Percentiles rank a stretch among this genome's conserved stretches.
Conservation (phyloP, 2,329 filamentous ascomycete species). For the Plenodomus tracheiphilus region DNA sequence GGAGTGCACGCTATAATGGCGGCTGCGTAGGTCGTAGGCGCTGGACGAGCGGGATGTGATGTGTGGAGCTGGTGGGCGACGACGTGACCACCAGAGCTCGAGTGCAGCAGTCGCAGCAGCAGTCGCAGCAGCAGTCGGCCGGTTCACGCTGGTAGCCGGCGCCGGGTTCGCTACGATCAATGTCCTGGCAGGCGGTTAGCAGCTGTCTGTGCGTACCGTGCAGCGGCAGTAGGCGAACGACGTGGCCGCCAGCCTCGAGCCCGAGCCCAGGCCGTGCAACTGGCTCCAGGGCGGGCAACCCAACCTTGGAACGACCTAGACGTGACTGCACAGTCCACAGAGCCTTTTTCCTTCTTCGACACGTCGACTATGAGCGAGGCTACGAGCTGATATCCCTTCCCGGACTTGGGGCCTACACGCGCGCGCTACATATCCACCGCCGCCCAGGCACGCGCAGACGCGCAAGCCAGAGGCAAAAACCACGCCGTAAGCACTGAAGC, state of each 20-base stretch:
- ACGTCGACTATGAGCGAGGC: slow-evolving; percentile 5
- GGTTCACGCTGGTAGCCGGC: slow-evolving; percentile 36
- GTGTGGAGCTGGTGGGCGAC: slow-evolving; percentile 1
- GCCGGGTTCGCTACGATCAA: slow-evolving; percentile 22
- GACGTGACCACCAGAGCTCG: slow-evolving; percentile 4
- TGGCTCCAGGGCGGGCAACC: too few relatives aligned
- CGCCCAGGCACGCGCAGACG: slow-evolving; percentile 38
- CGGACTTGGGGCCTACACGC: slow-evolving; percentile 9
- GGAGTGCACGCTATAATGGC: too few relatives aligned
- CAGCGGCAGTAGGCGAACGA: slow-evolving; percentile 13
- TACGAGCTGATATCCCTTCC: slow-evolving; percentile 8
- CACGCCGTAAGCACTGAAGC: slow-evolving; percentile 20
- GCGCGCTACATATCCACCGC: slow-evolving; percentile 19
- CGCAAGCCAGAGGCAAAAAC: slow-evolving; percentile 27
- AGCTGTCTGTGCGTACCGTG: background rate
- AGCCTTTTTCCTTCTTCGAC: background rate
- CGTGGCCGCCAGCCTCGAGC: slow-evolving; percentile 6
- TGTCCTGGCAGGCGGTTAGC: slow-evolving; percentile 17
- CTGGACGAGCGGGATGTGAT: too few relatives aligned
- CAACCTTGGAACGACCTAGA: too few relatives aligned
- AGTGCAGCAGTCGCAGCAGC: slow-evolving; percentile 14
- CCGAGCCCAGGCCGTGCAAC: background rate
- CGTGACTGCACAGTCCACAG: background rate
- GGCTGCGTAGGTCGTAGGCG: background rate
- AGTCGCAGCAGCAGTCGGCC: slow-evolving; percentile 10